Evolutionary conservation across 345 rosid genomes (phyloP), one percentile per base, ranked within the genome.

Genomic region (Angophora floribunda): DNA sequence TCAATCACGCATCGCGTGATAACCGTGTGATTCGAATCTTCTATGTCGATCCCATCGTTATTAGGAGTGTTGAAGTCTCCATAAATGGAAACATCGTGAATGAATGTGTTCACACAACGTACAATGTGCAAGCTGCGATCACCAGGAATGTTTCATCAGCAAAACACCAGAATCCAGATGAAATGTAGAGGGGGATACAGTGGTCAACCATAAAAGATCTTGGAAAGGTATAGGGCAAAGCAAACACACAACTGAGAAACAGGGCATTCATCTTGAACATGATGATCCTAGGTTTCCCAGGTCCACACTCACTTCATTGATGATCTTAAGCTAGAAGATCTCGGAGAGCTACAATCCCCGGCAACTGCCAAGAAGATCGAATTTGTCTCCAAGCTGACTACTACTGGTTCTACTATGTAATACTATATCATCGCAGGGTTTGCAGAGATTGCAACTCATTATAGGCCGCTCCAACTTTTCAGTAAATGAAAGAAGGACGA

Each of bases 31-130:
- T 95, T 96, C 1, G 99, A 96, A 86, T 97, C 99, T 85, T 96
- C 99, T 19, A 96, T 94, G 87, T 96, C 99, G 85, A 97, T 96
- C 16, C 99, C 99, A 79, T 97, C 99, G 87, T 97, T 96, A 91
- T 96, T 96, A 3, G 99, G 99, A 7, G 97, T 93, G 89, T 95
- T 95, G 85, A 97, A 97, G 85, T 96, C 98, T 21, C 98, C 99
- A 49, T 93, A 92, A 21, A 97, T 96, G 7, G 98, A 95, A 80
- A 96, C 92, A 85, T 96, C 99, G 21, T 92, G 97, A 55, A 96
- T 91, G 10, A 89, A 88, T 45, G 98, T 94, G 90, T 95, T 95
- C 70, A 91, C 91, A 55, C 98, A 96, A 86, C 94, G 90, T 75
- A 97, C 96, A 15, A 96, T 92, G 91, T 97, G 96, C 94, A 97